Conservation (phyloP, 441 rosid genomes). For the Jatropha podagrica region DNA sequence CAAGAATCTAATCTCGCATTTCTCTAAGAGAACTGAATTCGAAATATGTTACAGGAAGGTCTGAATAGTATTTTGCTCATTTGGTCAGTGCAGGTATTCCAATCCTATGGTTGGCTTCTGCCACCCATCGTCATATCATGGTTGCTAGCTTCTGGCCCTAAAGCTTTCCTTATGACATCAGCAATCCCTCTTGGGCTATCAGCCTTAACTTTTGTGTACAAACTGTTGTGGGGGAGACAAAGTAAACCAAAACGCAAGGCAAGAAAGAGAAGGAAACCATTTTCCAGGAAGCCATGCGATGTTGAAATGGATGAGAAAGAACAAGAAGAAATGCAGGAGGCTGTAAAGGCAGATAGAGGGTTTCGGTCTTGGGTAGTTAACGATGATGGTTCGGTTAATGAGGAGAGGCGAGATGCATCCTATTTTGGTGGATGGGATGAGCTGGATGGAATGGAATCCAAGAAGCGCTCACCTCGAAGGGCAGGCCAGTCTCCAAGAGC, state of each 20-base stretch:
- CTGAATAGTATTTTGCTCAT: slow-evolving; percentile 10
- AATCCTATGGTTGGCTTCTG: slow-evolving; percentile 68
- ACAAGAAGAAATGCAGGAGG: slow-evolving; percentile 25
- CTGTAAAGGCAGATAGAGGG: slow-evolving; percentile 24
- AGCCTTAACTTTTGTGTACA: slow-evolving; percentile 37
- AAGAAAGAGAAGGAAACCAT: slow-evolving; percentile 34
- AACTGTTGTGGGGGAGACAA: slow-evolving; percentile 40
- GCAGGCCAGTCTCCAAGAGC: slow-evolving; percentile 25
- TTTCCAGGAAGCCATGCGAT: slow-evolving; percentile 19
- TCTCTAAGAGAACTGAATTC: background rate
- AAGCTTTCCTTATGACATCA: slow-evolving; percentile 61
- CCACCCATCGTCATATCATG: slow-evolving; percentile 54
- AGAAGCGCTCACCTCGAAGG: slow-evolving; percentile 19
- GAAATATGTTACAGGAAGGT: background rate
- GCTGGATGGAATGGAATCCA: slow-evolving; percentile 34
- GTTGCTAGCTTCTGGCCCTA: slow-evolving; percentile 61
- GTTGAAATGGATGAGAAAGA: slow-evolving; percentile 25
- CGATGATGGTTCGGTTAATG: slow-evolving; percentile 30
- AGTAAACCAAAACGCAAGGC: slow-evolving; percentile 30
- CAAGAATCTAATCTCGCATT: background rate
- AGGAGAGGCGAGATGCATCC: slow-evolving; percentile 23
- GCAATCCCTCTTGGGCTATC: slow-evolving; percentile 54
- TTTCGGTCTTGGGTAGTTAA: slow-evolving; percentile 37
- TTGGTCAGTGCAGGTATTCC: slow-evolving; percentile 55
- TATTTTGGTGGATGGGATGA: slow-evolving; percentile 85